Conservation (phyloP, 2,329 filamentous ascomycete genomes). For the Aspergillus melleus region DNA sequence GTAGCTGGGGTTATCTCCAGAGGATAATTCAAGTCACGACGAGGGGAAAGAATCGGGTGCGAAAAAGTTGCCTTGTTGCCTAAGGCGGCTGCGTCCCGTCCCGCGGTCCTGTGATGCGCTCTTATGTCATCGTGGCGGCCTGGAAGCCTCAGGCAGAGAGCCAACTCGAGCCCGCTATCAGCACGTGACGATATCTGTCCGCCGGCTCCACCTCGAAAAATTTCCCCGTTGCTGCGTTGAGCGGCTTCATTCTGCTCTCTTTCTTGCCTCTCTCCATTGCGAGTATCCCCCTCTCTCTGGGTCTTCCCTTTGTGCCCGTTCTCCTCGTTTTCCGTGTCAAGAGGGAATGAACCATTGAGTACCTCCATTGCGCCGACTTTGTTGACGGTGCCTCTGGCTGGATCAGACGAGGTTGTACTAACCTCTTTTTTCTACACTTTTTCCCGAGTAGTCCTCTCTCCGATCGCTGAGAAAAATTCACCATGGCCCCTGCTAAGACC, state of each 20-base stretch:
- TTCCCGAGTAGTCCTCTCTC: constrained; percentile 1
- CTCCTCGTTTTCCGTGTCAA: not conserved
- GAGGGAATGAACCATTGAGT: constrained; percentile 7
- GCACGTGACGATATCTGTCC: constrained; percentile 43
- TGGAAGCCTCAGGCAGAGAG: constrained; percentile 21
- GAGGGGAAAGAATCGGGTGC: too few species aligned
- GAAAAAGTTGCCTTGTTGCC: constrained; percentile 10
- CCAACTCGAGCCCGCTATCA: constrained; percentile 25
- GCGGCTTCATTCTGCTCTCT: constrained; percentile 22
- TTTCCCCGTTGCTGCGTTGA: constrained; percentile 33
- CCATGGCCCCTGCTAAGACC: constrained; percentile 60
- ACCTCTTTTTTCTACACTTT: constrained; percentile 15
- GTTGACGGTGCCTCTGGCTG: constrained; percentile 1
- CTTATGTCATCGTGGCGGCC: not conserved
- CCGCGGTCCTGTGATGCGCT: constrained; percentile 9
- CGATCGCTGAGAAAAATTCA: constrained; percentile 10
- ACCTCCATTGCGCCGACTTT: constrained; percentile 1
- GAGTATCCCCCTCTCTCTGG: constrained; percentile 24
- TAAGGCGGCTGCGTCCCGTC: constrained; percentile 10
- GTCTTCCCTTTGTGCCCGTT: constrained; percentile 4
- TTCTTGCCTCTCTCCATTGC: constrained; percentile 21
- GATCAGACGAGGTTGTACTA: constrained; percentile 9
- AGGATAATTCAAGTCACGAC: too few species aligned
- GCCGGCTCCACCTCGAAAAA: constrained; percentile 40
- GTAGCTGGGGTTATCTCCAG: too few species aligned